Evolutionary conservation across 2,329 filamentous ascomycete genomes (phyloP), one percentile per base, ranked within the genome.

Genomic region (Colletotrichum camelliae): DNA sequence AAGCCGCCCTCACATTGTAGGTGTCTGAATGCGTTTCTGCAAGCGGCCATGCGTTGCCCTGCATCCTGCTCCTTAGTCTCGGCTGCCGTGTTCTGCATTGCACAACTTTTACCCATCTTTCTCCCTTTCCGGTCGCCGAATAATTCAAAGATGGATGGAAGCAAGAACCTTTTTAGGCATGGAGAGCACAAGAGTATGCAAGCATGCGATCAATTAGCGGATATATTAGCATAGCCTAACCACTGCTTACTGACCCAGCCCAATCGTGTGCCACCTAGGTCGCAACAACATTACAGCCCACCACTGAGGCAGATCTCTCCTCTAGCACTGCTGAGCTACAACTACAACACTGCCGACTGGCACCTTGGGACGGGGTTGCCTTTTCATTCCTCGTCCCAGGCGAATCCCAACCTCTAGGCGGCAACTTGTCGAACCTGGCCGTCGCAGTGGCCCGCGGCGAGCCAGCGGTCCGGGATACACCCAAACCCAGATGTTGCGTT

Each of bases 211-310:
- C 52, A 27, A 55, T 67, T 29, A 18, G 33, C 33, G n/a, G 52
- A 24, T 57, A 24, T 13, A 57, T 29, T 29, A 29, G 69, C 74
- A 74, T 57, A 73, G 62, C 62, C 73, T 62, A 67, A 57, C 37
- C 55, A 64, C 37, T 75, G 73, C 62, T 75, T 58, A 68, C 57
- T 68, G 70, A 58, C 67, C 70, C 43, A 33, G 48, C 35, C 69
- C 35, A 64, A 29, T 69, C 69, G 27, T 73, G 70, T 64, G 74
- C 58, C n/a, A 43, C 39, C 8, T 74, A 57, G 24, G 24, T 24
- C 24, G 70, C 73, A 73, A 57, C 37, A 74, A 43, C n/a, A 18
- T 57, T 69, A 43, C 16, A 16, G 37, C 72, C 64, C 35, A 58
- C 43, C 35, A 48, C 43, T n/a, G 33, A 57, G 37, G 55, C 48